Evolutionary conservation across 2,329 filamentous ascomycete species (phyloP), one percentile per base, ranked within the genome.

Genomic region (Coniochaeta sp.): DNA sequence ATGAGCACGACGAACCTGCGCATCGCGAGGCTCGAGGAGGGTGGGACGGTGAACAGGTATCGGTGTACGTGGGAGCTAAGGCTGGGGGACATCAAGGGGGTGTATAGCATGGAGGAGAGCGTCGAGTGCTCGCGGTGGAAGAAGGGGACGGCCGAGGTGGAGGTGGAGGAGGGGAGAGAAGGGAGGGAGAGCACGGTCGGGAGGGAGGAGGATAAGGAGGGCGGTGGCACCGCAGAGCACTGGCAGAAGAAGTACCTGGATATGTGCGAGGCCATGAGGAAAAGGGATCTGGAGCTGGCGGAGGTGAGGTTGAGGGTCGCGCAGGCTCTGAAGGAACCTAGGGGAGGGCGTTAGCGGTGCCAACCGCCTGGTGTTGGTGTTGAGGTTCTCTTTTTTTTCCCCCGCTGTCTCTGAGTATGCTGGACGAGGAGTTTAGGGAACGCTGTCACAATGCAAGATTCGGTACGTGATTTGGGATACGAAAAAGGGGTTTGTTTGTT

Each of bases 181-280:
- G 42, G 55, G 38, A 44, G 34, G 61, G 47, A 52, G 47, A n/a
- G 47, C 26, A n/a, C 47, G 47, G 47, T 28, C 3, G 47, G 47
- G 62, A 57, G 66, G 64, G 57, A 64, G 42, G 60, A 55, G 59
- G 63, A 16, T 60, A 60, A 60, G 1, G 62, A 58, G 24, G 26
- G 62, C 57, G 58, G 67, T 55, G 57, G 34, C 34, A 12, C 34
- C 34, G n/a, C 64, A 19, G 60, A 72, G 44, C 71, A 76, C 56
- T 83, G 82, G 82, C 78, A 81, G 68, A 70, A 71, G 55, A 82
- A 77, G 62, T 86, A 86, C 64, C 74, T 74, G 50, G 80, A 84
- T 59, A 75, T 89, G 65, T 79, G 88, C 67, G 80, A 81, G 47
- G 79, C 81, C 62, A 79, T 89, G 66, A 80, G 79, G 68, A 81